Evolutionary conservation across 768 basidiomycete genomes (phyloP).

Genomic region (Tephrocybe sp.): DNA sequence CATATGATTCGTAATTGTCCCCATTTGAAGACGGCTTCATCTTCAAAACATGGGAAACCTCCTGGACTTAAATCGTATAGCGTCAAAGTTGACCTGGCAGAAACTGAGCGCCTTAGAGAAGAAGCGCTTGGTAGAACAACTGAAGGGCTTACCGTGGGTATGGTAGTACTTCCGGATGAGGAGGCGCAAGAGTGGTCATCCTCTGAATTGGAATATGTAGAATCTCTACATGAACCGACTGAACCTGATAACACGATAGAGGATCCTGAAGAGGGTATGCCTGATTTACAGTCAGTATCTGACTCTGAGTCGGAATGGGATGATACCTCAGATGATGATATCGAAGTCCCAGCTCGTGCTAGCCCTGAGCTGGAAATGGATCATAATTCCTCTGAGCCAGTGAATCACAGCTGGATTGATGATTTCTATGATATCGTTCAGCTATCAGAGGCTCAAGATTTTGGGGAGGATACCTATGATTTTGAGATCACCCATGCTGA

Average conservation of each 20-base stretch:
- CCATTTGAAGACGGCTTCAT: background rate
- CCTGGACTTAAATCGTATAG: background rate
- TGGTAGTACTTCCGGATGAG: background rate
- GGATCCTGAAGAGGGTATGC: background rate
- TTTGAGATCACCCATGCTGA: background rate
- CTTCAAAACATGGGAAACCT: background rate
- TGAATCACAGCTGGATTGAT: background rate
- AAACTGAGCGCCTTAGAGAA: background rate
- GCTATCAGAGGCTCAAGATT: background rate
- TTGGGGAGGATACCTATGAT: background rate
- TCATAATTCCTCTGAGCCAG: background rate
- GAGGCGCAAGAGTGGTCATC: background rate
- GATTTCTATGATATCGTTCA: background rate
- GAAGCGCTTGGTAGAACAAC: background rate
- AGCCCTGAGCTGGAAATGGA: too few relatives aligned
- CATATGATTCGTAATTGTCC: constrained; percentile 10
- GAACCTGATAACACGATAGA: background rate
- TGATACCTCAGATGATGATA: background rate
- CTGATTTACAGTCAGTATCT: background rate
- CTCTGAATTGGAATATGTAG: background rate
- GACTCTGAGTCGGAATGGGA: background rate
- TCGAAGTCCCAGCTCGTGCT: background rate
- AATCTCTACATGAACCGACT: background rate
- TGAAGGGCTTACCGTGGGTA: background rate
- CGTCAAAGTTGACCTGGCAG: background rate